These are phyloP conservation scores for Galerina marginata DNA, from an alignment of 768 basidiomycete species.

Conservation along the genomic window DNA sequence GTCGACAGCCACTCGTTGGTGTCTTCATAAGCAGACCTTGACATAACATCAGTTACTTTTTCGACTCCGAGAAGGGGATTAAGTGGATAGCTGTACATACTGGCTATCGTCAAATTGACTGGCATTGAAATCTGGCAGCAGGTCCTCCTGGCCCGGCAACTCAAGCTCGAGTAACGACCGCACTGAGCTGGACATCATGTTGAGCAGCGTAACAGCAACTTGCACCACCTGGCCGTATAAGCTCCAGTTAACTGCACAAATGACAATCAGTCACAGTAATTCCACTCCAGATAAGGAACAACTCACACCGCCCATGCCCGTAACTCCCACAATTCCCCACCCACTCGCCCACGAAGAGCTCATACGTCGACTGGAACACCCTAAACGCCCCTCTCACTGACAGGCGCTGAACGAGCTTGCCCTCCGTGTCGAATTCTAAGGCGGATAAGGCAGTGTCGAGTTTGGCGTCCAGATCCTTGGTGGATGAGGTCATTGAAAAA, in stretches of 20 bases:
- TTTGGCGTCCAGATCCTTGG: constrained; percentile 63
- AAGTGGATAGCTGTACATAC: constrained; percentile 31
- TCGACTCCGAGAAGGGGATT: constrained; percentile 2
- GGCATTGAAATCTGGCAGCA: constrained; percentile 42
- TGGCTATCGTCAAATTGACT: constrained; percentile 41
- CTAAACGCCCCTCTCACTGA: constrained; percentile 42
- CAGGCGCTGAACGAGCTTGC: constrained; percentile 53
- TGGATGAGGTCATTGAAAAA: constrained; percentile 55
- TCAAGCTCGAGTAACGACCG: constrained; percentile 27
- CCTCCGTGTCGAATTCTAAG: constrained; percentile 59
- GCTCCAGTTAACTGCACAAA: constrained; percentile 58
- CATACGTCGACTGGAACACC: constrained; percentile 44
- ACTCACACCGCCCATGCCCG: constrained; percentile 58
- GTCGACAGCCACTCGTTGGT: constrained; percentile 46
- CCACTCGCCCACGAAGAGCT: constrained; percentile 51
- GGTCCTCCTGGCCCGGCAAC: constrained; percentile 18
- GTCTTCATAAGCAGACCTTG: constrained; percentile 47
- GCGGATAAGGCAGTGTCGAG: constrained; percentile 47
- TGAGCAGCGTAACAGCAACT: constrained; percentile 45
- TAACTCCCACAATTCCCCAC: constrained; percentile 44
- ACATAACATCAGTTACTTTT: constrained; percentile 4
- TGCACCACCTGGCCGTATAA: constrained; percentile 53
- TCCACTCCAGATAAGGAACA: neutral
- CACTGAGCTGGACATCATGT: constrained; percentile 39
- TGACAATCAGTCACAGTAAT: constrained; percentile 7